Percentiles rank a stretch among this genome's conserved stretches.
Conservation (phyloP, 2,329 filamentous ascomycete species). For the Monilinia fructigena region DNA sequence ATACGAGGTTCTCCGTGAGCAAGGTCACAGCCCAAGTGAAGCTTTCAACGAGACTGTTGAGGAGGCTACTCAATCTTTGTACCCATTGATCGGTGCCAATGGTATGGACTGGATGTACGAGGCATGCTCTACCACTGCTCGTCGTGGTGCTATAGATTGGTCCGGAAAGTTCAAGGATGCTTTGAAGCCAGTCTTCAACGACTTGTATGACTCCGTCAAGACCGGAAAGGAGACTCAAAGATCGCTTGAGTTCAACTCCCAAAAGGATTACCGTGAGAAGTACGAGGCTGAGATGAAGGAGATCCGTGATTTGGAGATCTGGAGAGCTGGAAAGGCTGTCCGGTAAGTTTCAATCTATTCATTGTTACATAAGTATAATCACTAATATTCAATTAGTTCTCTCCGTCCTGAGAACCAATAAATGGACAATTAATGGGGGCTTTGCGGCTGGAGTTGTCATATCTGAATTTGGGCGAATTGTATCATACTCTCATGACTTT, state of each 20-base stretch:
- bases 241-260: constrained; percentile 95
- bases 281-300: constrained; percentile 99
- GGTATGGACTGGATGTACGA: constrained; percentile 99
- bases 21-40: constrained; percentile 94
- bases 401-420: constrained; percentile 80
- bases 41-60: constrained; percentile 99
- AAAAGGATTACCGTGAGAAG: constrained; percentile 92
- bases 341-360: constrained; percentile 53
- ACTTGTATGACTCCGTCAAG: constrained; percentile 90
- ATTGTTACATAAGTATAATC: constrained; percentile 13
- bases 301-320: constrained; percentile 98
- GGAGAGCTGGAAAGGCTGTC: constrained; percentile 97
- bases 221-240: constrained; percentile 93
- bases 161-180: constrained; percentile 94
- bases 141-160: constrained; percentile 99
- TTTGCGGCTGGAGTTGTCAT: constrained; percentile 28
- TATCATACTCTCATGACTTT: constrained; percentile 38
- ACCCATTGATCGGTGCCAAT: constrained; percentile 94
- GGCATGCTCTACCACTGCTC: constrained; percentile 97
- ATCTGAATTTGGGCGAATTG: constrained; percentile 39
- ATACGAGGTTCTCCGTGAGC: constrained; percentile 99
- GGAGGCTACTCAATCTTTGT: constrained; percentile 97
- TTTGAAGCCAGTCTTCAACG: constrained; percentile 98
- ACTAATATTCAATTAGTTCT: constrained; percentile 48
- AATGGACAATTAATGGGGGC: constrained; percentile 50